Evolutionary conservation across 495 filamentous ascomycete species (phyloP).

Genomic region (Rusavskia elegans): DNA sequence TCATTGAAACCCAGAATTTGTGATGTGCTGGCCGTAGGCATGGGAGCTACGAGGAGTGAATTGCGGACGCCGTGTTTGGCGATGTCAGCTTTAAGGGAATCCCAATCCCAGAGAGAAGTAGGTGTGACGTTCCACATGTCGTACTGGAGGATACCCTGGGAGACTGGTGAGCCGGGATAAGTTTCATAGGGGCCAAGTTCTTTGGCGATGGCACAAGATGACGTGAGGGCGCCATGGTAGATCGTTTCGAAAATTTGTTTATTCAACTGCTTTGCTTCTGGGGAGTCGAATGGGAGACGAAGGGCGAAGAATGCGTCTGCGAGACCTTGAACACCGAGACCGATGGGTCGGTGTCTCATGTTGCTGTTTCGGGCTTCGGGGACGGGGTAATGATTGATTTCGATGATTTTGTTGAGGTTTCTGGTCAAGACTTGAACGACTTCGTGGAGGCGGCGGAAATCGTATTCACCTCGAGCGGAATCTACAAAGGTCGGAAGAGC

Average conservation of each 20-base stretch:
- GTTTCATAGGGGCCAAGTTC: constrained; percentile 69
- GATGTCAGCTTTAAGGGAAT: constrained; percentile 72
- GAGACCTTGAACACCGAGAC: constrained; percentile 92
- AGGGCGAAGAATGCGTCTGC: constrained; percentile 98
- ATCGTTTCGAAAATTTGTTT: constrained; percentile 99
- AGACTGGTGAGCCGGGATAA: constrained; percentile 86
- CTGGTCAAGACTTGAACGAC: constrained; percentile 76
- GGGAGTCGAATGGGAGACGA: constrained; percentile 90
- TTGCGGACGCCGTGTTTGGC: constrained; percentile 86
- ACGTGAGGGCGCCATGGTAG: constrained; percentile 87
- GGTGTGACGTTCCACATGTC: constrained; percentile 97
- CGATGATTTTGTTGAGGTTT: constrained; percentile 96
- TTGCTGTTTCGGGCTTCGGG: constrained; percentile 86
- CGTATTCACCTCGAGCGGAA: constrained; percentile 60
- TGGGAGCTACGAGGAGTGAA: constrained; percentile 85
- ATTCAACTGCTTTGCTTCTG: constrained; percentile 84
- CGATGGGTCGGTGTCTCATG: constrained; percentile 87
- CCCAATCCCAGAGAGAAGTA: constrained; percentile 93
- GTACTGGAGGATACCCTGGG: constrained; percentile 90
- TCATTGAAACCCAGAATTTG: constrained; percentile 98
- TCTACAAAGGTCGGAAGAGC: constrained; percentile 84
- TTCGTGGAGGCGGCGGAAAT: constrained; percentile 91
- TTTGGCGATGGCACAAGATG: constrained; percentile 74
- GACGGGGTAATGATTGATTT: constrained; percentile 94
- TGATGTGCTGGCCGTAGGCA: constrained; percentile 92